Percentiles rank a stretch among this genome's conserved stretches.
Conservation (phyloP, 805 yeast genomes). For the Yarrowia osloensis region DNA sequence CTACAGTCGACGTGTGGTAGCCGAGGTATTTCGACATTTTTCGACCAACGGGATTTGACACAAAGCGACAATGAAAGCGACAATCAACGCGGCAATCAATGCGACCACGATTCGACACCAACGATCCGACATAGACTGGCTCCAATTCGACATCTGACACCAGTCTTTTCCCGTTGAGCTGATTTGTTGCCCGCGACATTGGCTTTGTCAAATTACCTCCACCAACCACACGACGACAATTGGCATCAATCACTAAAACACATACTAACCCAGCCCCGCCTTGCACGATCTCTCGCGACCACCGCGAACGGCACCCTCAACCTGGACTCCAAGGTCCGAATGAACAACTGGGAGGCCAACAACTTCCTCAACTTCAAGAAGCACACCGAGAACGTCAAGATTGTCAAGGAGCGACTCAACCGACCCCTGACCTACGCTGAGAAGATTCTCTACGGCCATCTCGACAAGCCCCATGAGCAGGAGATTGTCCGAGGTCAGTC, state of each 20-base stretch:
- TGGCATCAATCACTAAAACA: not conserved
- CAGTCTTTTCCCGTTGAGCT: too few species aligned
- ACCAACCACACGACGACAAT: not conserved
- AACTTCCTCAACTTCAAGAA: constrained; percentile 91
- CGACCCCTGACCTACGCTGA: constrained; percentile 95
- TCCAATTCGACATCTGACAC: too few species aligned
- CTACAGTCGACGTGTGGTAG: too few species aligned
- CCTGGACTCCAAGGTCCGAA: constrained; percentile 73
- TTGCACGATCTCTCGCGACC: constrained; percentile 32
- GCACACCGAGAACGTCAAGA: constrained; percentile 82
- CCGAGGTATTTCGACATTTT: too few species aligned
- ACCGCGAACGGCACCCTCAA: constrained; percentile 41
- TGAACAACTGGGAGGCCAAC: constrained; percentile 61
- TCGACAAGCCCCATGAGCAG: constrained; percentile 89
- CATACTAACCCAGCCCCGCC: constrained; percentile 34
- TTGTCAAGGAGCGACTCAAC: constrained; percentile 75
- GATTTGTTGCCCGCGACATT: not conserved
- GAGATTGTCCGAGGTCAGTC: constrained; percentile 83
- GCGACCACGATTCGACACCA: too few species aligned
- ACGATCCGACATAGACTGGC: too few species aligned
- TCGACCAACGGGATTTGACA: too few species aligned
- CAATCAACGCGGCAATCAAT: too few species aligned
- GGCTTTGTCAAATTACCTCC: not conserved
- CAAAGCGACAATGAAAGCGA: too few species aligned
- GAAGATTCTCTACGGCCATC: constrained; percentile 91